Percentiles rank a stretch among this genome's conserved stretches.
Evolutionary conservation across 495 filamentous ascomycete species (phyloP).

Genomic region (Daldinia childiae): DNA sequence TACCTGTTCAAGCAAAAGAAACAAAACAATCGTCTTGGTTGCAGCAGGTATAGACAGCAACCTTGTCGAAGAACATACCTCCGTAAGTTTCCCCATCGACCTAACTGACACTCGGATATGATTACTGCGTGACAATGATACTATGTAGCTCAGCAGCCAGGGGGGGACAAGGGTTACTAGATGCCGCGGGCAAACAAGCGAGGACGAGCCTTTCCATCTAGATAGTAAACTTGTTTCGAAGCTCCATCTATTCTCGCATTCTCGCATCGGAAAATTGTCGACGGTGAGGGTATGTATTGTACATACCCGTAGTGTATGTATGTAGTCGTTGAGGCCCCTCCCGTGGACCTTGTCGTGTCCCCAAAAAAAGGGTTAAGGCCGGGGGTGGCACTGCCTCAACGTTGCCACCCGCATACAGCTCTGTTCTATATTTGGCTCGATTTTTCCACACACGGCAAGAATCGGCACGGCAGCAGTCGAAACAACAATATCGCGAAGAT

Average conservation of each 20-base stretch:
- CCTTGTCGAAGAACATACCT: conserved; percentile 15
- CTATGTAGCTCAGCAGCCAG: conserved; percentile 1
- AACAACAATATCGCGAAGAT: conserved; percentile 30
- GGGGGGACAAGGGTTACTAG: conserved; percentile 2
- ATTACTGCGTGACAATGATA: conserved; percentile 20
- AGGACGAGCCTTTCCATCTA: background rate
- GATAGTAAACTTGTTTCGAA: conserved; percentile 27
- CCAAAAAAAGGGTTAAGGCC: conserved; percentile 12
- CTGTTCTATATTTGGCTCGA: conserved; percentile 42
- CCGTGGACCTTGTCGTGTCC: conserved; percentile 1
- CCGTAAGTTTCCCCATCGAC: conserved; percentile 22
- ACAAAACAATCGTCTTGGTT: conserved; percentile 6
- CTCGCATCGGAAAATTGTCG: conserved; percentile 8
- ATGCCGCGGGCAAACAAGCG: conserved; percentile 7
- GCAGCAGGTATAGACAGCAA: conserved; percentile 4
- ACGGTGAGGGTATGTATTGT: background rate
- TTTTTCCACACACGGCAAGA: conserved; percentile 26
- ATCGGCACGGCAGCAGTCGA: conserved; percentile 28
- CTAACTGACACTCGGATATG: conserved; percentile 7
- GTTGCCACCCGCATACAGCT: conserved; percentile 36
- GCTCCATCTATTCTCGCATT: background rate
- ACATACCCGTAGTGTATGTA: too few species aligned
- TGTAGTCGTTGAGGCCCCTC: conserved; percentile 1
- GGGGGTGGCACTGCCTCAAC: conserved; percentile 42
- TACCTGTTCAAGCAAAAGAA: conserved; percentile 18